phyloP scores from a whole-genome alignment of 2,329 filamentous ascomycete genomes.

The Stagonosporopsis rhizophila region DNA sequence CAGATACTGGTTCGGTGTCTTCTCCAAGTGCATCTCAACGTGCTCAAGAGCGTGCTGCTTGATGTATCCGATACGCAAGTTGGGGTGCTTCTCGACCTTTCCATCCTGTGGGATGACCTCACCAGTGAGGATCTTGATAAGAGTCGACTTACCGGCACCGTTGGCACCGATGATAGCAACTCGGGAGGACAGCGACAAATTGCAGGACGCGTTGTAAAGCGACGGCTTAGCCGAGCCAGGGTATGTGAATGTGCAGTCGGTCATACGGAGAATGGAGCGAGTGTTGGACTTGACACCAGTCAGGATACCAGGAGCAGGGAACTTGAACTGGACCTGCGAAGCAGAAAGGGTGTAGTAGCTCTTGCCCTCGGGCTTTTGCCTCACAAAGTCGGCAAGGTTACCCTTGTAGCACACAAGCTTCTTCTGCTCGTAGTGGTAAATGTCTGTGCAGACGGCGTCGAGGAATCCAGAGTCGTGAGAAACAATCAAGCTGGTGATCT shows the following conservation, averaged over 20 bases:
- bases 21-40: conserved; percentile 99
- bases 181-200: conserved; percentile 86
- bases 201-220: conserved; percentile 85
- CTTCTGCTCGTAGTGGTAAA: conserved; percentile 99
- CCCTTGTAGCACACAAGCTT: conserved; percentile 88
- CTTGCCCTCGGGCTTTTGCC: conserved; percentile 90
- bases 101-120: conserved; percentile 84
- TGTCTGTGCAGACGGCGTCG: conserved; percentile 96
- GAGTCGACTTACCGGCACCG: conserved; percentile 95
- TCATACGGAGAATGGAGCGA: conserved; percentile 94
- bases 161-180: conserved; percentile 97
- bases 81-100: conserved; percentile 97
- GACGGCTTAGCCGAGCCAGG: conserved; percentile 88
- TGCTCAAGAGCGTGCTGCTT: conserved; percentile 99
- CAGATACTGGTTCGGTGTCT: conserved; percentile 98
- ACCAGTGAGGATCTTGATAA: conserved; percentile 96
- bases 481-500: conserved; percentile 97
- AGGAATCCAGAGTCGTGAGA: conserved; percentile 98
- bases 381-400: conserved; percentile 83
- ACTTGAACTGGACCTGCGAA: conserved; percentile 93
- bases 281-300: conserved; percentile 95
- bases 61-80: conserved; percentile 98
- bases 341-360: conserved; percentile 96
- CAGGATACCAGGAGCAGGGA: conserved; percentile 92
- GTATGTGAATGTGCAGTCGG: conserved; percentile 89